Evolutionary conservation across 106 monocot genomes (phyloP), one percentile per base, ranked within the genome.

Genomic region (Acorus gramineus): DNA sequence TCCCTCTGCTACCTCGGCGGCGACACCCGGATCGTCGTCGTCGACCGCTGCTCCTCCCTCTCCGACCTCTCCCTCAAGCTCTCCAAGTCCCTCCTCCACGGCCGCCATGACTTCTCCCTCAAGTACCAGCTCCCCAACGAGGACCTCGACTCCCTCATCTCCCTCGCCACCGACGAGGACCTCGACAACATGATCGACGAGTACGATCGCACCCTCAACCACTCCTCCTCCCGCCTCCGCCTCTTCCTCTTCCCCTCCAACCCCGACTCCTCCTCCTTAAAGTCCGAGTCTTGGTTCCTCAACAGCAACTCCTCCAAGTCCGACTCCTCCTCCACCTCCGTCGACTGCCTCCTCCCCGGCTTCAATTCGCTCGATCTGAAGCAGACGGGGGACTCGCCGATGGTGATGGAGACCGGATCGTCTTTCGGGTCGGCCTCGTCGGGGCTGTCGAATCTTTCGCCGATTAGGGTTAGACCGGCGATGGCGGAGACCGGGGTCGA

Each of bases 101-200:
- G 77, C 14, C 53, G 62, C 5, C 65, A 77, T 28, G 28, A 28
- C 66, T 96, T 96, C 70, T 53, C 79, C 49, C 76, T 96, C 71
- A 96, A 90, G 77, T 96, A 96, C 76, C 90, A 96, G 82, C 87
- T 96, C 48, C 95, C 95, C 3, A 82, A 80, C 78, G 95, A 96
- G 74, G 95, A 96, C 59, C 95, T 96, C 64, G 95, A 96, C 56
- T 96, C 95, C 49, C 76, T 96, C 8, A 87, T 96, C 71, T 90
- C 95, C 48, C 77, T 96, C 58, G 79, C 90, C 59, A 87, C 90
- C 47, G 95, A 96, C 57, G 95, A 96, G 70, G 95, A 96, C 63
- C 87, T 90, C 59, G 95, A 96, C 6, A 96, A 96, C 79, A 90
- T 96, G 87, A 74, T 96, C 76, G 95, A 96, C 8, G 95, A 96